These are phyloP conservation scores for Neurospora tetraspora DNA, from an alignment of 495 filamentous ascomycete species.

Conservation along the genomic window DNA sequence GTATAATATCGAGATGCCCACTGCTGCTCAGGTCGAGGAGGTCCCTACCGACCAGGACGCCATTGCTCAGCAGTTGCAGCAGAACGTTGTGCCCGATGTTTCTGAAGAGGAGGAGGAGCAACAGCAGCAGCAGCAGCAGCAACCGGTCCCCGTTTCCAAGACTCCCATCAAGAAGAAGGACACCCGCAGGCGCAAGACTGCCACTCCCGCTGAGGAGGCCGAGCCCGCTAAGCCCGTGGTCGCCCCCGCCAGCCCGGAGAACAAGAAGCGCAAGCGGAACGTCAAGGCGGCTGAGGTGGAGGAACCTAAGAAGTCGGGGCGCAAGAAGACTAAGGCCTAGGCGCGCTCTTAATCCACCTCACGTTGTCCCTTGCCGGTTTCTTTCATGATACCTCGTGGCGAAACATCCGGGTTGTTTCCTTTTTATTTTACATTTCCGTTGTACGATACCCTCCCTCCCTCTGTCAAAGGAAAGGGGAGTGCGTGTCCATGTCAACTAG, in stretches of 20 bases:
- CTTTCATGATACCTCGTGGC: conserved; percentile 24
- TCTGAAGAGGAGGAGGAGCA: conserved; percentile 25
- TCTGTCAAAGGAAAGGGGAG: background rate
- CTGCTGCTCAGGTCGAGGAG: conserved; percentile 36
- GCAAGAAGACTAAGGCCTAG: conserved; percentile 40
- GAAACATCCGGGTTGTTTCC: conserved; percentile 5
- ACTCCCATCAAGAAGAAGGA: conserved; percentile 40
- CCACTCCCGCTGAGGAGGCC: conserved; percentile 38
- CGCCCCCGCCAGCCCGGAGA: conserved; percentile 38
- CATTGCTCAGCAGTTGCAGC: conserved; percentile 45
- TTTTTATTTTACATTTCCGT: background rate
- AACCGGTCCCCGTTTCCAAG: conserved; percentile 24
- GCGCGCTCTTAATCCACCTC: conserved; percentile 1
- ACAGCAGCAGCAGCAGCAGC: background rate
- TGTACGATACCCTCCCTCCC: conserved; percentile 7
- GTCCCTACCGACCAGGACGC: conserved; percentile 48
- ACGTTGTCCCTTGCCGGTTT: conserved; percentile 7
- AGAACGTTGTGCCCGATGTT: conserved; percentile 30
- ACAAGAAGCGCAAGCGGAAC: conserved; percentile 57
- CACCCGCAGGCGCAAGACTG: conserved; percentile 40
- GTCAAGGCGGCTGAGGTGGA: conserved; percentile 36
- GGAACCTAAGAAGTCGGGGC: conserved; percentile 43
- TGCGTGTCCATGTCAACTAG: background rate
- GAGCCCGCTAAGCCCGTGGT: conserved; percentile 43
- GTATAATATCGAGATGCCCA: conserved; percentile 34